phyloP scores from a whole-genome alignment of 768 basidiomycete genomes.

The Xanthoconium stramineum region DNA sequence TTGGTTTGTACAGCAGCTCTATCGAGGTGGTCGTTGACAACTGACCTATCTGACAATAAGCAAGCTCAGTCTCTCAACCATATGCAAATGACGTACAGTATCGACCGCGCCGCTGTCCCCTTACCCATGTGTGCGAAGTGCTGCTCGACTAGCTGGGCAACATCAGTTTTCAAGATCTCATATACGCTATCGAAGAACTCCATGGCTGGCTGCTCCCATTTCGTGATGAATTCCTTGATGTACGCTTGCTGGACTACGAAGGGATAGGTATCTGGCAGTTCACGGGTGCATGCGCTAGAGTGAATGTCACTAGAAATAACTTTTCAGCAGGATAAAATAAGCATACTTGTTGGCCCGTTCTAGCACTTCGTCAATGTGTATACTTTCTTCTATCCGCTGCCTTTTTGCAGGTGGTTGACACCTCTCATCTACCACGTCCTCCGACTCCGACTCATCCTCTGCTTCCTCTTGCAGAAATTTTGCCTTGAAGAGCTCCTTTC shows the following conservation, averaged over 20 bases:
- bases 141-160: slow-evolving; percentile 37
- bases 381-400: slow-evolving; percentile 2
- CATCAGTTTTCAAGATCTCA: slow-evolving; percentile 33
- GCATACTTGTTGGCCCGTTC: slow-evolving; percentile 20
- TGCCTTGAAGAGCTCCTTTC: background rate
- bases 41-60: slow-evolving; percentile 29
- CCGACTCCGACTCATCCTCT: background rate
- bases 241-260: slow-evolving; percentile 54
- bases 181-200: slow-evolving; percentile 41
- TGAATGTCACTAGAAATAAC: background rate
- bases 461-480: background rate
- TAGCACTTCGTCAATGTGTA: slow-evolving; percentile 51
- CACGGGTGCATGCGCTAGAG: slow-evolving; percentile 51
- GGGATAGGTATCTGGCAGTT: slow-evolving; percentile 62
- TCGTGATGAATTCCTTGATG: slow-evolving; percentile 39
- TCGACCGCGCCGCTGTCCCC: slow-evolving; percentile 46
- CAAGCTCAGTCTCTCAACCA: no score
- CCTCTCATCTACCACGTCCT: background rate
- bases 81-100: slow-evolving; percentile 34
- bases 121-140: slow-evolving; percentile 53
- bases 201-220: slow-evolving; percentile 48
- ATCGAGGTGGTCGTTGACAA: slow-evolving; percentile 48
- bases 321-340: background rate
- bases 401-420: background rate
- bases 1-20: slow-evolving; percentile 37